phyloP scores from a whole-genome alignment of 371 early-diverging fungal species.

The Mortierella sp. region DNA sequence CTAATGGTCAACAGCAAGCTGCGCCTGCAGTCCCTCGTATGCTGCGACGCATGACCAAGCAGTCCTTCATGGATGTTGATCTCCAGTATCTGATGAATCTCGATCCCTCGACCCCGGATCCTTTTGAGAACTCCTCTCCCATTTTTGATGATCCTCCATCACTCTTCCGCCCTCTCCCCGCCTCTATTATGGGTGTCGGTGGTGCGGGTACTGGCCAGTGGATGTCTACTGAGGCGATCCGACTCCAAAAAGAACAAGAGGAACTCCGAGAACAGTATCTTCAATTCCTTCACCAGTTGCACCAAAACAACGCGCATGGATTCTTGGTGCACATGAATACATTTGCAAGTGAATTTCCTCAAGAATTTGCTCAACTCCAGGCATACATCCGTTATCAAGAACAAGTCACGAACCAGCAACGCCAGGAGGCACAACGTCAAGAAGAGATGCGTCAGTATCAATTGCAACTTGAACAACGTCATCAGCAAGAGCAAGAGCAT shows the following conservation, averaged over 20 bases:
- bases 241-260: constrained; percentile 55
- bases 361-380: constrained; percentile 51
- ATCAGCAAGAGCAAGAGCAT: constrained; percentile 40
- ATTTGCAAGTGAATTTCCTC: constrained; percentile 46
- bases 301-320: constrained; percentile 39
- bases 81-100: constrained; percentile 51
- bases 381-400: constrained; percentile 50
- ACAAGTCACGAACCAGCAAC: constrained; percentile 28
- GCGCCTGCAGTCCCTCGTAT: constrained; percentile 41
- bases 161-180: constrained; percentile 50
- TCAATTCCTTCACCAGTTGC: constrained; percentile 46
- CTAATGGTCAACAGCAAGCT: constrained; percentile 8
- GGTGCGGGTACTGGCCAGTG: constrained; percentile 32
- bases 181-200: constrained; percentile 16
- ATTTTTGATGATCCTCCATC: constrained; percentile 53
- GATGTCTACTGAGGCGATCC: constrained; percentile 43
- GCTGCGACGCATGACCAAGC: constrained; percentile 53
- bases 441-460: constrained; percentile 55
- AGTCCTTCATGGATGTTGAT: constrained; percentile 57
- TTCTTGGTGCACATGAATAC: constrained; percentile 56
- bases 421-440: constrained; percentile 30
- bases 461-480: constrained; percentile 36
- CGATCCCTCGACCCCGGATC: constrained; percentile 48
- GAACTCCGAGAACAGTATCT: constrained; percentile 51
- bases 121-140: constrained; percentile 49